A percentile compares a stretch with the other conserved stretches of the same genome.
Evolutionary conservation across 2,329 filamentous ascomycete species (phyloP).

Genomic region (Aspergillus costaricaensis): DNA sequence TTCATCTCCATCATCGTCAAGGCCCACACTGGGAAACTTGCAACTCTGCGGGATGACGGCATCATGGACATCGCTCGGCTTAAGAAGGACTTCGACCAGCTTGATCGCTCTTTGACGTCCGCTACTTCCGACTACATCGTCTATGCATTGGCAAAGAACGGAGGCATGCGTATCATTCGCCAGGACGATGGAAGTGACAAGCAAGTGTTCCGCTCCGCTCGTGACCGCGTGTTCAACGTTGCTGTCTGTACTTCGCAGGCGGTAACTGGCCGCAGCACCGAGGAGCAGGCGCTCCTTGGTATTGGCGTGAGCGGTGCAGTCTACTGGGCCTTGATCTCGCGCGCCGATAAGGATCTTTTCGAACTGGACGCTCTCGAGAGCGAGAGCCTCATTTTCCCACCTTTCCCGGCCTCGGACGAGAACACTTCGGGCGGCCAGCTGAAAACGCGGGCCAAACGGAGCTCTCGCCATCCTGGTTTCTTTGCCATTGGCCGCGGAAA

Average conservation of each 20-base stretch:
- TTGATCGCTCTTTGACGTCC: constrained; percentile 88
- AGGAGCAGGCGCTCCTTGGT: constrained; percentile 81
- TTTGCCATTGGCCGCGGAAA: constrained; percentile 96
- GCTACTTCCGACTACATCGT: constrained; percentile 90
- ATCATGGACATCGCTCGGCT: constrained; percentile 91
- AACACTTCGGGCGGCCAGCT: constrained; percentile 88
- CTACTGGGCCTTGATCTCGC: constrained; percentile 87
- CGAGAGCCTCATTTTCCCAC: constrained; percentile 85
- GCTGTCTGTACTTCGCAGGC: constrained; percentile 70
- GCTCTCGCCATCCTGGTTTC: constrained; percentile 84
- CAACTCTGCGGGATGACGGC: constrained; percentile 71
- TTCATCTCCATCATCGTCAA: constrained; percentile 85
- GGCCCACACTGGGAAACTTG: constrained; percentile 47
- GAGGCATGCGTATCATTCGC: constrained; percentile 87
- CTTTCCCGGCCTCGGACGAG: constrained; percentile 80
- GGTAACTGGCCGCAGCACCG: constrained; percentile 52
- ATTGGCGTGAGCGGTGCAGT: constrained; percentile 94
- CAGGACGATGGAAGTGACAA: constrained; percentile 91
- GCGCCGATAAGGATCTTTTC: constrained; percentile 75
- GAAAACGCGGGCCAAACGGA: constrained; percentile 92
- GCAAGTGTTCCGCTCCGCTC: constrained; percentile 86
- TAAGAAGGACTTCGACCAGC: constrained; percentile 97
- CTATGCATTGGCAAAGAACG: constrained; percentile 91
- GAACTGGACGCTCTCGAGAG: constrained; percentile 78
- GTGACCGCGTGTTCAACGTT: constrained; percentile 94